phyloP scores from a whole-genome alignment of 164 flowering plant species.

The Macadamia tetraphylla region DNA sequence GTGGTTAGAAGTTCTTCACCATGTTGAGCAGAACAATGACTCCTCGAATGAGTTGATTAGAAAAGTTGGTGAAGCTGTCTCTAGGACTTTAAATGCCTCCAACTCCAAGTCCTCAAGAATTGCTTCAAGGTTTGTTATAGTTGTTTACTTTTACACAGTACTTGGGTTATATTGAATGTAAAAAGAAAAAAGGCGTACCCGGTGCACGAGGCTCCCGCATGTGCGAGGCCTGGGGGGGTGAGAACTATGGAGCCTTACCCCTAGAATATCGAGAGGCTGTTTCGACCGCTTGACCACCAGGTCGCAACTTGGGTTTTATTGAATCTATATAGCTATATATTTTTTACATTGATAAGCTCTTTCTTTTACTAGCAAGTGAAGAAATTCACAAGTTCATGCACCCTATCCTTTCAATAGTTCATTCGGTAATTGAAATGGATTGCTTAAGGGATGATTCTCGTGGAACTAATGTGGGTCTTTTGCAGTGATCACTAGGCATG shows the following conservation, averaged over 20 bases:
- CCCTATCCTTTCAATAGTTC: too few relatives aligned
- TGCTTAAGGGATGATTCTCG: neutral
- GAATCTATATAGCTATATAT: neutral
- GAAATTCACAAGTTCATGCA: too few relatives aligned
- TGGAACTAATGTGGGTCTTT: neutral
- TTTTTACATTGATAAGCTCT: neutral
- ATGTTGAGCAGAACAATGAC: constrained; percentile 46
- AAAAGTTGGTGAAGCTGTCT: constrained; percentile 68
- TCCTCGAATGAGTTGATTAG: constrained; percentile 46
- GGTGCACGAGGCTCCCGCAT: too few relatives aligned
- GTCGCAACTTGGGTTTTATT: neutral
- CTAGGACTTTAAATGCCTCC: constrained; percentile 28
- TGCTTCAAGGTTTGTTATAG: constrained; percentile 46
- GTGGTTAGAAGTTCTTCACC: constrained; percentile 83
- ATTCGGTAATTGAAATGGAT: neutral
- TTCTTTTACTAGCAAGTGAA: neutral
- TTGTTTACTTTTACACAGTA: neutral
- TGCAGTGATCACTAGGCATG: neutral
- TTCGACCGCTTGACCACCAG: too few relatives aligned
- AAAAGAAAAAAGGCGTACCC: too few relatives aligned
- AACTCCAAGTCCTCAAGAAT: constrained; percentile 38
- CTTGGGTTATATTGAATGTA: neutral
- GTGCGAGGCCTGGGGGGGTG: too few relatives aligned
- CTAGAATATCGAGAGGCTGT: too few relatives aligned
- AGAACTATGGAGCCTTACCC: too few relatives aligned